phyloP scores from a whole-genome alignment of 2,329 filamentous ascomycete species.

The Hypoxylon sp. region DNA sequence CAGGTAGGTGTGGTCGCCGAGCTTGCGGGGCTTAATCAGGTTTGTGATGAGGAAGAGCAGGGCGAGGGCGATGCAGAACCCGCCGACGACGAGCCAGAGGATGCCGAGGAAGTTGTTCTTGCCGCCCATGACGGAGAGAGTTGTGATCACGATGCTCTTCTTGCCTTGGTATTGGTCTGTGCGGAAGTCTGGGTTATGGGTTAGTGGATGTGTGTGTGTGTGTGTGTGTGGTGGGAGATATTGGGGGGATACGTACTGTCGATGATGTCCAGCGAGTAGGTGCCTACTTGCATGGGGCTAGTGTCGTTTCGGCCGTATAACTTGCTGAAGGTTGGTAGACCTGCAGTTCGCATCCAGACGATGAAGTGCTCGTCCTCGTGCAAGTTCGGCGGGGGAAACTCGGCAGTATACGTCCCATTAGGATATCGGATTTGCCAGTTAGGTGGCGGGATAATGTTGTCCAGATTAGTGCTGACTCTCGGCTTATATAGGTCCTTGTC shows the following conservation, averaged over 20 bases:
- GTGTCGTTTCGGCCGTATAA: conserved; percentile 87
- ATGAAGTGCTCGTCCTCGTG: conserved; percentile 87
- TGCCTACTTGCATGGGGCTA: conserved; percentile 75
- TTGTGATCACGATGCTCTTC: conserved; percentile 91
- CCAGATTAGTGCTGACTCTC: conserved; percentile 68
- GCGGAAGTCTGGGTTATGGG: conserved; percentile 76
- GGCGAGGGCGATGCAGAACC: conserved; percentile 91
- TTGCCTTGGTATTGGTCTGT: conserved; percentile 85
- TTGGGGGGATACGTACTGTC: conserved; percentile 74
- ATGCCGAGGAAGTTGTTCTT: conserved; percentile 97
- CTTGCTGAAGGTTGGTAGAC: conserved; percentile 95
- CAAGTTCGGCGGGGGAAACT: conserved; percentile 78
- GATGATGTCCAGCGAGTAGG: conserved; percentile 82
- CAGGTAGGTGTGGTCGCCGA: conserved; percentile 97
- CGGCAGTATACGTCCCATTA: conserved; percentile 76
- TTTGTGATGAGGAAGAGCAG: conserved; percentile 91
- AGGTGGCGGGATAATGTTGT: conserved; percentile 82
- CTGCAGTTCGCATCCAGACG: conserved; percentile 99
- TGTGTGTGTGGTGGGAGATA: not conserved
- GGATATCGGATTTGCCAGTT: conserved; percentile 85
- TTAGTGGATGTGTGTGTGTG: conserved; percentile 22
- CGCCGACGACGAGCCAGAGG: conserved; percentile 93
- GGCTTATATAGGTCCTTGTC: conserved; percentile 87
- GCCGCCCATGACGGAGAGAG: conserved; percentile 92
- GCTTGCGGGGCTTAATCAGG: conserved; percentile 94